Conservation (phyloP, 495 filamentous ascomycete genomes). For the Trypethelium eluteriae region DNA sequence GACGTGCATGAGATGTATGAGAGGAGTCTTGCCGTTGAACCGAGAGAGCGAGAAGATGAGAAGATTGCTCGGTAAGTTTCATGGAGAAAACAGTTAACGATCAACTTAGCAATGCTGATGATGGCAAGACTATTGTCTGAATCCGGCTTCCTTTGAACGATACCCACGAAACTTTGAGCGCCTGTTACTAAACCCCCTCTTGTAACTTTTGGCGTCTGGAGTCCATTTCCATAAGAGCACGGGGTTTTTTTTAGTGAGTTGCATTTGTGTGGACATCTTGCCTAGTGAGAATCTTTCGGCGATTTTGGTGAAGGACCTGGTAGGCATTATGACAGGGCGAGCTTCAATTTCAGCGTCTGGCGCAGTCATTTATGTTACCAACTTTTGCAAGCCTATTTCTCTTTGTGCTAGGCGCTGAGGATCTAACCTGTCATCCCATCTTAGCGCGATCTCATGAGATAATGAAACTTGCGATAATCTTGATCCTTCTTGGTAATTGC, state of each 20-base stretch:
- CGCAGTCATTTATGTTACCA: not conserved
- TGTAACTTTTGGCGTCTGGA: not conserved
- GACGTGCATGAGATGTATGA: conserved; percentile 99
- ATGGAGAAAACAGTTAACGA: not conserved
- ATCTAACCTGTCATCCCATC: not conserved
- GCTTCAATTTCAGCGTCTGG: not conserved
- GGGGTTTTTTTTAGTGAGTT: not conserved
- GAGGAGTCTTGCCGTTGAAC: conserved; percentile 83
- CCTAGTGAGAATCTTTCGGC: not conserved
- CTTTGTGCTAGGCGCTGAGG: not conserved
- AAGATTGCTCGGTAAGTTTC: conserved; percentile 67
- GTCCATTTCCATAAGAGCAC: not conserved
- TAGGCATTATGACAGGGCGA: not conserved
- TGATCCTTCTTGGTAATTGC: not conserved
- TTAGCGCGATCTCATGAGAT: not conserved
- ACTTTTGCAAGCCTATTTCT: not conserved
- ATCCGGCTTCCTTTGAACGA: conserved; percentile 61
- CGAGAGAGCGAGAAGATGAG: conserved; percentile 92
- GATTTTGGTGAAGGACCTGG: not conserved
- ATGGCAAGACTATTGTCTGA: conserved; percentile 60
- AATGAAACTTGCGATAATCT: not conserved
- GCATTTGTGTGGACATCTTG: not conserved
- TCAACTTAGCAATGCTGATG: conserved; percentile 2
- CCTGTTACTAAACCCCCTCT: not conserved
- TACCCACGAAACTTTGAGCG: not conserved